Conservation (phyloP, 257 asterid species). For the Craterostigma plantagineum region DNA sequence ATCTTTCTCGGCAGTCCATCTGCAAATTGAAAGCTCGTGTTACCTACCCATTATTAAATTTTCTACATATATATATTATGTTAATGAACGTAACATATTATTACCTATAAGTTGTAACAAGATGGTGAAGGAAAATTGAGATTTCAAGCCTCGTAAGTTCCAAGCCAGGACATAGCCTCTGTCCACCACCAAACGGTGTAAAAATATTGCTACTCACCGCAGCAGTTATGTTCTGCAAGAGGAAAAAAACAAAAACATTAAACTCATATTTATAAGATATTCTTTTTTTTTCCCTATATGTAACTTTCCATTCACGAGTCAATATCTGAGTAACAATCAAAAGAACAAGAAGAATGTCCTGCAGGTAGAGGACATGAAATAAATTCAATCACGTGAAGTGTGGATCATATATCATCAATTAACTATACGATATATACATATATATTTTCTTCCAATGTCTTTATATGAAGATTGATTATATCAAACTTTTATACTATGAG, state of each 20-base stretch:
- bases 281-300: background rate
- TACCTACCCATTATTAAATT: slow-evolving; percentile 12
- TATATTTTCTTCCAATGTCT: too few relatives aligned
- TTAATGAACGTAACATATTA: background rate
- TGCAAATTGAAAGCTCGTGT: slow-evolving; percentile 23
- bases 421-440: too few relatives aligned
- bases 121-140: slow-evolving; percentile 77
- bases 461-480: too few relatives aligned
- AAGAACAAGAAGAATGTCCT: slow-evolving; percentile 5
- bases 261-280: background rate
- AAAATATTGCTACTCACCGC: slow-evolving; percentile 33
- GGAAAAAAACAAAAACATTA: background rate
- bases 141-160: slow-evolving; percentile 90
- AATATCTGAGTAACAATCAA: background rate
- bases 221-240: slow-evolving; percentile 28
- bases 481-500: too few relatives aligned
- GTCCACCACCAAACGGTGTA: slow-evolving; percentile 98
- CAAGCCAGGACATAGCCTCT: slow-evolving; percentile 83
- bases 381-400: background rate
- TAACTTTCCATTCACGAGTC: background rate
- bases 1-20: slow-evolving; percentile 76
- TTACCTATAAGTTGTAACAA: slow-evolving; percentile 71
- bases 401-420: background rate
- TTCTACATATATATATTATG: background rate
- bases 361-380: background rate